Percentiles rank a stretch among this genome's conserved stretches.
Conservation (phyloP, 2,329 filamentous ascomycete species). For the Zalaria sp. region DNA sequence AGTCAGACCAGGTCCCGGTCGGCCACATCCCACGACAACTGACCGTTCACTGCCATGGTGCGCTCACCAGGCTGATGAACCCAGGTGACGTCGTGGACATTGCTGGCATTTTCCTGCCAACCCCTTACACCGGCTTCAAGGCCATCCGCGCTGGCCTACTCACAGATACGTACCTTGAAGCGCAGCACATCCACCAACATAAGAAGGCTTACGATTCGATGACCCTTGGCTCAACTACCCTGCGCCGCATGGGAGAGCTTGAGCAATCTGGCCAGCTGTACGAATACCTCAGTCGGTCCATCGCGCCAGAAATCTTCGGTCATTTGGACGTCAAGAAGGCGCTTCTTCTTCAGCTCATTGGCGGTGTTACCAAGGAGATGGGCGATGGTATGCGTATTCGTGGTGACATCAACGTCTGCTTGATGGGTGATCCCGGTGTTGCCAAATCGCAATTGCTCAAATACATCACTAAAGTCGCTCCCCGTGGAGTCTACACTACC, state of each 20-base stretch:
- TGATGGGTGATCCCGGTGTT: constrained; percentile 99
- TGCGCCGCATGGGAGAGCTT: constrained; percentile 74
- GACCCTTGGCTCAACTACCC: constrained; percentile 63
- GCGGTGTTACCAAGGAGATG: constrained; percentile 92
- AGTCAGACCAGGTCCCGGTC: constrained; percentile 97
- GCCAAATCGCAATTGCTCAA: constrained; percentile 90
- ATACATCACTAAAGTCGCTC: constrained; percentile 96
- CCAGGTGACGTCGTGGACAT: constrained; percentile 91
- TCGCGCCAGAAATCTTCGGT: constrained; percentile 93
- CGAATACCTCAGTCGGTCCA: constrained; percentile 88
- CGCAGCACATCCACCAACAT: constrained; percentile 85
- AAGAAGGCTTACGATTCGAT: constrained; percentile 97
- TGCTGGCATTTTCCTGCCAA: constrained; percentile 89
- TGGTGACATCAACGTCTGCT: constrained; percentile 94
- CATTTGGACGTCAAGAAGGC: constrained; percentile 98
- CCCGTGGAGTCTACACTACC: constrained; percentile 66
- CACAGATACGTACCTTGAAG: constrained; percentile 93
- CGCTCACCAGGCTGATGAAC: constrained; percentile 71
- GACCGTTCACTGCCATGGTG: constrained; percentile 80
- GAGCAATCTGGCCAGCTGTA: constrained; percentile 82
- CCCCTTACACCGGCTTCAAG: constrained; percentile 97
- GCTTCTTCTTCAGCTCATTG: constrained; percentile 84
- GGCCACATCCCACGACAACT: constrained; percentile 90
- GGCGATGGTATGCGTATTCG: constrained; percentile 97
- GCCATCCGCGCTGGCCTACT: constrained; percentile 92